These are phyloP conservation scores for Clarkia xantiana DNA, from an alignment of 345 rosid genomes.

Conservation along the genomic window DNA sequence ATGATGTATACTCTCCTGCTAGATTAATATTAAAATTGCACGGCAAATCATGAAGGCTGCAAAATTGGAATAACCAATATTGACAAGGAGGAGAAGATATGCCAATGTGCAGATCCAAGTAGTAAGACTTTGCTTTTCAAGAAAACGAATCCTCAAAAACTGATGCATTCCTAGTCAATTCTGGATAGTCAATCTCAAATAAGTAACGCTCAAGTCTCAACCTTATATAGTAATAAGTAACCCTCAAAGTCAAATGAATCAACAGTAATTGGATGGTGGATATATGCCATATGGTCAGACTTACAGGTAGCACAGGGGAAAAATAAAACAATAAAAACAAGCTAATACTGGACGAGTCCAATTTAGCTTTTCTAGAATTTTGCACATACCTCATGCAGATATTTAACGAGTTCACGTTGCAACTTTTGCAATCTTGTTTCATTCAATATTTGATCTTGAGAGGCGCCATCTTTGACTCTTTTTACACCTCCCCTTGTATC, in stretches of 20 bases:
- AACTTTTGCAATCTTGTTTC: slow-evolving; percentile 88
- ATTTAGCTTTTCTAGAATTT: slow-evolving; percentile 4
- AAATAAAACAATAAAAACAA: slow-evolving; percentile 1
- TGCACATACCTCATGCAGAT: slow-evolving; percentile 64
- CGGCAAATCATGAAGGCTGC: background rate
- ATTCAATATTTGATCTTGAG: slow-evolving; percentile 87
- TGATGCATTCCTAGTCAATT: background rate
- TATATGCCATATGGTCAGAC: too few species aligned
- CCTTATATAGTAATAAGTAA: too few species aligned
- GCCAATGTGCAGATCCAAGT: background rate
- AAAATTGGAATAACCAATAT: background rate
- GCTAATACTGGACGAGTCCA: background rate
- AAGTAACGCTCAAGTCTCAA: background rate
- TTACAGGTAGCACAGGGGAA: background rate
- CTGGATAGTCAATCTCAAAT: background rate
- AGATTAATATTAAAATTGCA: background rate
- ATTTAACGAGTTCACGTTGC: slow-evolving; percentile 83
- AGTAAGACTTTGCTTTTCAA: background rate
- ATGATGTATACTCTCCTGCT: background rate
- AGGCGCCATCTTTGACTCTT: slow-evolving; percentile 94
- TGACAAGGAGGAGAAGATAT: background rate
- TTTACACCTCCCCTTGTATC: slow-evolving; percentile 97
- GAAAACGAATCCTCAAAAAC: background rate
- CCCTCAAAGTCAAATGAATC: too few species aligned
- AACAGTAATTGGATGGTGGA: too few species aligned